Percentiles rank a stretch among this genome's conserved stretches.
phyloP scores from a whole-genome alignment of 2,329 filamentous ascomycete species.

The Fusarium pseudograminearum region DNA sequence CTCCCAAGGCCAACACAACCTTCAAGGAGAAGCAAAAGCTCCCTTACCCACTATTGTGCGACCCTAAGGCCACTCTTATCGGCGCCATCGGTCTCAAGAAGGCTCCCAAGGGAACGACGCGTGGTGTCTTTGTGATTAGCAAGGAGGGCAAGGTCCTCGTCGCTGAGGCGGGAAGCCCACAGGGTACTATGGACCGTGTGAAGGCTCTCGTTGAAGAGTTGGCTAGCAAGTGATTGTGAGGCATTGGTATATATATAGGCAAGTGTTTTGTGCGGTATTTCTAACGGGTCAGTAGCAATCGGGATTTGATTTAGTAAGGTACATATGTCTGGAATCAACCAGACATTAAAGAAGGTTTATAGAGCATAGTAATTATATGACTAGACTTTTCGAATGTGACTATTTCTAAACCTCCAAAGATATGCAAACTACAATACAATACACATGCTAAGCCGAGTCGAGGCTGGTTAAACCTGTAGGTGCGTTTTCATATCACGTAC shows the following conservation, averaged over 20 bases:
- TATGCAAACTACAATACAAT: background rate
- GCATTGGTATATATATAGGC: background rate
- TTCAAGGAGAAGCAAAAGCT: conserved; percentile 94
- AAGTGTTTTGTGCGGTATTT: background rate
- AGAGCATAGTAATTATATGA: conserved; percentile 12
- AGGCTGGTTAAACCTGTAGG: background rate
- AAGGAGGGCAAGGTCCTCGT: conserved; percentile 85
- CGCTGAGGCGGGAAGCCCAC: conserved; percentile 79
- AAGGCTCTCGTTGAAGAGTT: conserved; percentile 73
- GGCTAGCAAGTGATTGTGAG: conserved; percentile 38
- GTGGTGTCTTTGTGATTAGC: conserved; percentile 89
- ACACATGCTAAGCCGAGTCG: background rate
- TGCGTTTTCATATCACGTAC: too few relatives aligned
- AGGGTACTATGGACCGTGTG: conserved; percentile 81
- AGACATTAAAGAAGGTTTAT: conserved; percentile 5
- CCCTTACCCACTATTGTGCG: conserved; percentile 89
- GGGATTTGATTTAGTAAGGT: background rate
- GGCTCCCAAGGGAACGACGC: conserved; percentile 79
- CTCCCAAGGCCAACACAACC: conserved; percentile 88
- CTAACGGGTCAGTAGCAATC: background rate
- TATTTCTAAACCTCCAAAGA: background rate
- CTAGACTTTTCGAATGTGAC: background rate
- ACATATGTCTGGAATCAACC: background rate
- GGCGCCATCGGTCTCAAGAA: conserved; percentile 91
- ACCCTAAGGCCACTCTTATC: conserved; percentile 80